These are phyloP conservation scores for Curvularia eragrostidis DNA, from an alignment of 2,329 filamentous ascomycete genomes.

Conservation along the genomic window DNA sequence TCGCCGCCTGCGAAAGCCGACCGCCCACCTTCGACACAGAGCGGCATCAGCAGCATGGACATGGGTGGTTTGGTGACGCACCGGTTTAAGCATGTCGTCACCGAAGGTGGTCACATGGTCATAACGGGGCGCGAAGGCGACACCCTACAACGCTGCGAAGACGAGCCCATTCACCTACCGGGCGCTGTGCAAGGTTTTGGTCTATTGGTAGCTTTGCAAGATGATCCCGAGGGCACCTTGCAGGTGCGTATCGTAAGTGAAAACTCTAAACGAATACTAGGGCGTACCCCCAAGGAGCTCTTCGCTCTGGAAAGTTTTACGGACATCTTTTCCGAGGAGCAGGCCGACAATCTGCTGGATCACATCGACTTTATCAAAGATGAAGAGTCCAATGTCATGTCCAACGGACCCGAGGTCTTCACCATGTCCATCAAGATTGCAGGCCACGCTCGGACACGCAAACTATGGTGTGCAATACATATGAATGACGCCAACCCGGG, in stretches of 20 bases:
- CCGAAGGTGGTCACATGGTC: conserved; percentile 79
- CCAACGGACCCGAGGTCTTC: conserved; percentile 86
- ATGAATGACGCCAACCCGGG: conserved; percentile 68
- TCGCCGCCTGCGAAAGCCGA: conserved; percentile 34
- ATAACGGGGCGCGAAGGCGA: conserved; percentile 79
- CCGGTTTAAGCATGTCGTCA: conserved; percentile 79
- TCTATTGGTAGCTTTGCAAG: conserved; percentile 74
- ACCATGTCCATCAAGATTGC: conserved; percentile 73
- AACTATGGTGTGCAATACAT: conserved; percentile 89
- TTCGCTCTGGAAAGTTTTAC: conserved; percentile 78
- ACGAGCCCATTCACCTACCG: conserved; percentile 88
- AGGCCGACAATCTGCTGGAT: conserved; percentile 81
- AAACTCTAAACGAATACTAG: conserved; percentile 77
- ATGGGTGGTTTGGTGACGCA: conserved; percentile 65
- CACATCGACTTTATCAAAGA: conserved; percentile 89
- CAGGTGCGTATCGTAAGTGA: conserved; percentile 78
- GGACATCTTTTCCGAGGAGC: conserved; percentile 84
- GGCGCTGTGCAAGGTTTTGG: conserved; percentile 84
- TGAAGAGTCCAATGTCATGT: conserved; percentile 75
- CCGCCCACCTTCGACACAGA: conserved; percentile 41
- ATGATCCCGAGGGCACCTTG: conserved; percentile 70
- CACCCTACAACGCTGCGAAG: conserved; percentile 80
- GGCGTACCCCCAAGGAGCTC: conserved; percentile 76
- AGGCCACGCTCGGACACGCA: conserved; percentile 60
- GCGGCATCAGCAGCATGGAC: conserved; percentile 50